These are phyloP conservation scores for Rubia occidens DNA, from an alignment of 305 asterid species.

Conservation along the genomic window DNA sequence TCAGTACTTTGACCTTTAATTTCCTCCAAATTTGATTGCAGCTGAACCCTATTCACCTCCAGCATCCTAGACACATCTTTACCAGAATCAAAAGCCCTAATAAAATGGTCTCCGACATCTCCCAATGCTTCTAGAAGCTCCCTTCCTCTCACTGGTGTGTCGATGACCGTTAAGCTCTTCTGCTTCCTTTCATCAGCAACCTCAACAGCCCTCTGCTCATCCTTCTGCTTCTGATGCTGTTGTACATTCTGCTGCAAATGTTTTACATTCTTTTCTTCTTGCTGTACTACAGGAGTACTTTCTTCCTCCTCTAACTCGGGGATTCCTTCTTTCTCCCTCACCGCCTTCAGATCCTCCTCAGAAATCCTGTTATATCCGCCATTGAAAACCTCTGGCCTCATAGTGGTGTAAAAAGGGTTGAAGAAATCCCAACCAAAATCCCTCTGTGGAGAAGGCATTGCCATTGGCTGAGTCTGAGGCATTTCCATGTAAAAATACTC, in stretches of 20 bases:
- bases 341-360: slow-evolving; percentile 77
- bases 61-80: slow-evolving; percentile 80
- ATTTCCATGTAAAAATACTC: slow-evolving; percentile 63
- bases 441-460: slow-evolving; percentile 47
- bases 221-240: slow-evolving; percentile 17
- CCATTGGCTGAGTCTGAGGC: slow-evolving; percentile 24
- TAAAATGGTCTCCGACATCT: slow-evolving; percentile 72
- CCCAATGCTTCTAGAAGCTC: slow-evolving; percentile 74
- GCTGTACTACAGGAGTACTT: slow-evolving; percentile 22
- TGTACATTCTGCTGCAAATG: slow-evolving; percentile 10
- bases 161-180: slow-evolving; percentile 48
- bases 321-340: slow-evolving; percentile 80
- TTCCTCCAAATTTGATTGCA: slow-evolving; percentile 75
- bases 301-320: slow-evolving; percentile 70
- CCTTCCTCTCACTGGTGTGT: slow-evolving; percentile 65
- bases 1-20: slow-evolving; percentile 45
- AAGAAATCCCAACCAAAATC: slow-evolving; percentile 95
- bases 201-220: slow-evolving; percentile 19
- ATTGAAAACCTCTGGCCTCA: slow-evolving; percentile 45
- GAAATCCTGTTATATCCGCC: slow-evolving; percentile 52
- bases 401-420: slow-evolving; percentile 50
- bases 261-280: slow-evolving; percentile 15
- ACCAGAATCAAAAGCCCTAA: slow-evolving; percentile 78
- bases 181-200: slow-evolving; percentile 30
- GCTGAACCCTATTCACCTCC: slow-evolving; percentile 72